phyloP scores from a whole-genome alignment of 2,329 filamentous ascomycete species.

The Lachnellula subtilissima region DNA sequence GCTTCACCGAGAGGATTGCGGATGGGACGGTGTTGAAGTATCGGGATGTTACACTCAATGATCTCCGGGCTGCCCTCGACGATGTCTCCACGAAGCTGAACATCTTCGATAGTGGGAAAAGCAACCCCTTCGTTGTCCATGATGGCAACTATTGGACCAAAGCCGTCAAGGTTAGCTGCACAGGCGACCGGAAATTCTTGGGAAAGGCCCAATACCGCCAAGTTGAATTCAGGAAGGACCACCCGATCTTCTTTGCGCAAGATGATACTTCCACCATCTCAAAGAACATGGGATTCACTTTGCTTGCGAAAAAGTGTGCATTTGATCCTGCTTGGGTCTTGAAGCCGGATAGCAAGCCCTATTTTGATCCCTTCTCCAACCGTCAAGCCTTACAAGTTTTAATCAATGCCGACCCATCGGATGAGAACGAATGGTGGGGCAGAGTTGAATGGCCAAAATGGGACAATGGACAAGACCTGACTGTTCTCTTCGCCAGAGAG shows the following conservation, averaged over 20 bases:
- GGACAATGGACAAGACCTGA: neutral
- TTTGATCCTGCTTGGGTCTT: neutral
- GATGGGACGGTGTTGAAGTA: neutral
- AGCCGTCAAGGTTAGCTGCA: constrained; percentile 5
- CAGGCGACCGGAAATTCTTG: neutral
- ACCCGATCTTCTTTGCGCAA: neutral
- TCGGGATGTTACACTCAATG: neutral
- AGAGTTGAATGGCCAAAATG: neutral
- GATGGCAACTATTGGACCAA: neutral
- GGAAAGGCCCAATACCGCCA: constrained; percentile 2
- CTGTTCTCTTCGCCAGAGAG: neutral
- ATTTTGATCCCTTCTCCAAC: neutral
- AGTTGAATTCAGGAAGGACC: neutral
- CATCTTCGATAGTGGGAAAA: neutral
- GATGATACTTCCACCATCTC: neutral
- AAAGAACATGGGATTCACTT: neutral
- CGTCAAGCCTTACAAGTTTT: neutral
- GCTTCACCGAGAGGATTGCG: neutral
- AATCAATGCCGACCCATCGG: neutral
- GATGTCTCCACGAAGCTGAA: neutral
- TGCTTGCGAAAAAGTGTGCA: neutral
- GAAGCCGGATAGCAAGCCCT: neutral
- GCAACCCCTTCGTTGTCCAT: neutral
- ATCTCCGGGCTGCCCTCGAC: neutral
- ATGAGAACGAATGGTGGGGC: neutral